A percentile compares a stretch with the other conserved stretches of the same genome.
Conservation (phyloP, 2,329 filamentous ascomycete genomes). For the Albophoma yamanashiensis region DNA sequence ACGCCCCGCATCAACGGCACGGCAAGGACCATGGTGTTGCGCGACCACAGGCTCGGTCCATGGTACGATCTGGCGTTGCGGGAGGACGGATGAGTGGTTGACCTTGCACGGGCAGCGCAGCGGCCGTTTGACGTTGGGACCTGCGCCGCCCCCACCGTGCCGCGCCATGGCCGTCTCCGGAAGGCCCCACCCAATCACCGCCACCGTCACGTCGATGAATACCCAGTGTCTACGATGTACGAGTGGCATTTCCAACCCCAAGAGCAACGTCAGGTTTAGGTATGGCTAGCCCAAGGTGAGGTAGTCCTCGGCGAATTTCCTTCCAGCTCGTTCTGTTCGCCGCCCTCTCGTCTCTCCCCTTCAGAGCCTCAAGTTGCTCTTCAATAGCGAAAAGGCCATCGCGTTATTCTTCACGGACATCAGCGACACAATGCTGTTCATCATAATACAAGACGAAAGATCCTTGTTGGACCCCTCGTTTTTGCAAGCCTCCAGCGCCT, state of each 20-base stretch:
- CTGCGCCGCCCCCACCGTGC: not conserved
- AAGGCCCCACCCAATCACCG: not conserved
- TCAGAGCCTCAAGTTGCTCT: slow-evolving; percentile 14
- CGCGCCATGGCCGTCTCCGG: not conserved
- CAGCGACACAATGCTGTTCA: slow-evolving; percentile 21
- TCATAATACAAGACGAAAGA: slow-evolving; percentile 17
- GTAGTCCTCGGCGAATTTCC: not conserved
- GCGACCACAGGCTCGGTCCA: slow-evolving; percentile 1
- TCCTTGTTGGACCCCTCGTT: slow-evolving; percentile 6
- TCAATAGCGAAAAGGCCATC: slow-evolving; percentile 16
- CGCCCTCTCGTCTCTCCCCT: not conserved
- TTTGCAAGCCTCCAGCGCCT: slow-evolving; percentile 16
- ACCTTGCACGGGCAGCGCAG: not conserved
- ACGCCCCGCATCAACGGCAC: not conserved
- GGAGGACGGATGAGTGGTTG: not conserved
- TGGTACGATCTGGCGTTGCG: not conserved
- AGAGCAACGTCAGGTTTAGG: not conserved
- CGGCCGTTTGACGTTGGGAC: not conserved
- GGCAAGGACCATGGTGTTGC: slow-evolving; percentile 5
- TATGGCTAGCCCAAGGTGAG: not conserved
- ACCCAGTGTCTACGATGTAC: not conserved
- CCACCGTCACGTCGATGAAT: not conserved
- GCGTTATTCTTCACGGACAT: slow-evolving; percentile 17
- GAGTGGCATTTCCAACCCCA: no score
- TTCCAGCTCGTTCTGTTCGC: not conserved